Percentiles rank a stretch among this genome's conserved stretches.
Evolutionary conservation across 768 basidiomycete species (phyloP).

Genomic region (Lactarius akahatsu): DNA sequence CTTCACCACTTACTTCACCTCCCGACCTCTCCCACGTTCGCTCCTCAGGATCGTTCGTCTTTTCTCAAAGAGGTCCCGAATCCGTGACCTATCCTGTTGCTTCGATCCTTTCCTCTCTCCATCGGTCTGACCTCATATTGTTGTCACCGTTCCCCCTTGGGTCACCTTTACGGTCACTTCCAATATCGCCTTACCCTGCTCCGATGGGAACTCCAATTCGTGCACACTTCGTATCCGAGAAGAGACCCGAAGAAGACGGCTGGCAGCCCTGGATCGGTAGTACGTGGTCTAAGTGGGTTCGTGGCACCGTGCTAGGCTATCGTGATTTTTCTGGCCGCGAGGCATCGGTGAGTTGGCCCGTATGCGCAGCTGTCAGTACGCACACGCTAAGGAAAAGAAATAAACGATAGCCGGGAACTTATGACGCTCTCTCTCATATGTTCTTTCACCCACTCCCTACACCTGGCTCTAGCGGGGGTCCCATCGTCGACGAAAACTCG

Average conservation of each 20-base stretch:
- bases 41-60: constrained; percentile 44
- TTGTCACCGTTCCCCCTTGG: constrained; percentile 34
- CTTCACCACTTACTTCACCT: constrained; percentile 11
- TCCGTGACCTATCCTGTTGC: constrained; percentile 39
- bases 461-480: constrained; percentile 68
- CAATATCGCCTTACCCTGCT: constrained; percentile 63
- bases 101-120: constrained; percentile 54
- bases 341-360: constrained; percentile 44
- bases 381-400: not conserved
- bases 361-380: not conserved
- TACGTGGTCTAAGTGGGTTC: constrained; percentile 54
- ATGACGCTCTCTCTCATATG: constrained; percentile 60
- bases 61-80: constrained; percentile 38
- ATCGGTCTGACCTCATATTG: constrained; percentile 56
- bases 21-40: constrained; percentile 23
- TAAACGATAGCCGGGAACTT: constrained; percentile 57
- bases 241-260: constrained; percentile 37
- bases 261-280: constrained; percentile 56
- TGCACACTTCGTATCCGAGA: constrained; percentile 54
- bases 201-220: constrained; percentile 46
- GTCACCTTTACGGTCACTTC: constrained; percentile 45
- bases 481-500: constrained; percentile 58
- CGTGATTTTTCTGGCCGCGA: constrained; percentile 58
- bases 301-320: constrained; percentile 55
- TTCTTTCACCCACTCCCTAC: constrained; percentile 55